Conservation (phyloP, 1,284 basidiomycete genomes). For the Sporisorium iseilematis-ciliati region DNA sequence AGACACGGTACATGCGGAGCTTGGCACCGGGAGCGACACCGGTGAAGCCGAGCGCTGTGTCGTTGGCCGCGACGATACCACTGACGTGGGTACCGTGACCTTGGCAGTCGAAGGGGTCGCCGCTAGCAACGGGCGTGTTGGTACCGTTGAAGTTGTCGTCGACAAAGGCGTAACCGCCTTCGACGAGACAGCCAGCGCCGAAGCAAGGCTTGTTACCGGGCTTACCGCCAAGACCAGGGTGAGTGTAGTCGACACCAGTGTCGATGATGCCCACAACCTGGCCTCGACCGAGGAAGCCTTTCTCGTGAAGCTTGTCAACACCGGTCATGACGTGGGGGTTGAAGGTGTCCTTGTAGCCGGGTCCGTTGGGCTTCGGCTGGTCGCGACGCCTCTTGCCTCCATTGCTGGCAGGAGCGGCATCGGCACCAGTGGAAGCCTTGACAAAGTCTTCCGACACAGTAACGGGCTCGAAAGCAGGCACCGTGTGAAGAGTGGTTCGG, state of each 20-base stretch:
- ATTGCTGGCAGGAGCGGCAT: conserved; percentile 11
- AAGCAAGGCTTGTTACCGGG: conserved; percentile 54
- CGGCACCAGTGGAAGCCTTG: conserved; percentile 38
- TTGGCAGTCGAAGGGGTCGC: conserved; percentile 70
- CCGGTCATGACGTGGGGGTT: conserved; percentile 65
- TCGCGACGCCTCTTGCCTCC: conserved; percentile 38
- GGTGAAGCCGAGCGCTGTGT: conserved; percentile 63
- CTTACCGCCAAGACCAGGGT: conserved; percentile 75
- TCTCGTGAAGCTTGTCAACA: conserved; percentile 73
- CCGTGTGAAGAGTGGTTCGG: conserved; percentile 39
- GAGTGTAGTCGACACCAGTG: conserved; percentile 75
- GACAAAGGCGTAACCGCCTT: conserved; percentile 55
- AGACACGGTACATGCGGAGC: conserved; percentile 70
- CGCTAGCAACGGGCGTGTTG: conserved; percentile 66
- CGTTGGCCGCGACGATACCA: conserved; percentile 77
- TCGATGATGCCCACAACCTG: conserved; percentile 75
- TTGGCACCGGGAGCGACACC: conserved; percentile 56
- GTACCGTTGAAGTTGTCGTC: conserved; percentile 70
- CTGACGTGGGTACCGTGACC: conserved; percentile 75
- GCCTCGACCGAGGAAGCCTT: conserved; percentile 74
- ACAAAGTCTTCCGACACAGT: conserved; percentile 46
- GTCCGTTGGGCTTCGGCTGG: conserved; percentile 36
- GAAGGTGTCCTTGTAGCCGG: conserved; percentile 50
- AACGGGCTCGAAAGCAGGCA: conserved; percentile 50
- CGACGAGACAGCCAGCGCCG: conserved; percentile 52